Evolutionary conservation across 2,329 filamentous ascomycete genomes (phyloP), one percentile per base, ranked within the genome.

Genomic region (Lachnellula hyalina): DNA sequence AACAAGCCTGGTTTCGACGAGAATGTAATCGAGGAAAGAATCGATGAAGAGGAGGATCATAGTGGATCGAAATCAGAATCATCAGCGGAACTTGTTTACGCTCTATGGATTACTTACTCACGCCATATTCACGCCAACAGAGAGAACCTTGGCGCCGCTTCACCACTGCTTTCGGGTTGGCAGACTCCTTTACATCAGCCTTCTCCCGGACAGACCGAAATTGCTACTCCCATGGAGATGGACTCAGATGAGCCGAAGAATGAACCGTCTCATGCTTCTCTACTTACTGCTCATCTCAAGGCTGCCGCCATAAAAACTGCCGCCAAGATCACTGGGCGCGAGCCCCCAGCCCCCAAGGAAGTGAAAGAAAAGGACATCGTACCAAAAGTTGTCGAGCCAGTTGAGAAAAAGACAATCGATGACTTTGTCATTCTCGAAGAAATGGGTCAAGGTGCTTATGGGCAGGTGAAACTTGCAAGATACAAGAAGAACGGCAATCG

Each of bases 361-460:
- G 63, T 70, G 28, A 72, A 72, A 40, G 68, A 69, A 53, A 57
- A 70, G 11, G 54, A 53, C 6, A 36, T 54, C 4, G 40, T 55
- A 14, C 56, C 73, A 4, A 67, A 65, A 1, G 63, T 74, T 60
- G 57, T 76, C 63, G 68, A 68, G 44, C 60, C 63, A n/a, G 58
- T 69, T 25, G 68, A 76, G 62, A 96, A 95, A 74, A 94, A 94
- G 72, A 85, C 83, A 0, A 97, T 99, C 61, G 79, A 87, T 51
- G 91, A 96, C 69, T 99, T 96, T 70, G 80, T 86, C 42, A 93
- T 99, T 57, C 77, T 99, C 12, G 94, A 99, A 72, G 94, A 99
- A 57, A 97, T 99, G 93, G 94, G 94, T 4, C 91, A 96, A 73
- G 94, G 94, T 41, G 94, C 94, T 1, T 99, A 99, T 69, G 94